Conservation (phyloP, 2,329 filamentous ascomycete genomes). For the Fusarium veterinarium region DNA sequence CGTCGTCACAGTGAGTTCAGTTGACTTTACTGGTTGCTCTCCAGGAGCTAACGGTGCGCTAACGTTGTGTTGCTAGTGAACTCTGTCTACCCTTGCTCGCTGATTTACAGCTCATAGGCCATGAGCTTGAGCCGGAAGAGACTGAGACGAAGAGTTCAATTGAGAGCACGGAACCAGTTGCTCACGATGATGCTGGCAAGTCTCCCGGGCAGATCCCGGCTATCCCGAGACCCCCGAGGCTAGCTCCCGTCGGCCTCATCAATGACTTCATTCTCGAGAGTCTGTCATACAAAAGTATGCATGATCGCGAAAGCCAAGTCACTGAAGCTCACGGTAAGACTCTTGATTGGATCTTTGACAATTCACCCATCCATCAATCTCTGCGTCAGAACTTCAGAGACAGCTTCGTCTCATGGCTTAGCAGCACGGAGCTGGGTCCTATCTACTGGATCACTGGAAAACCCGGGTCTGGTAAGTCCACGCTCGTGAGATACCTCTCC, state of each 20-base stretch:
- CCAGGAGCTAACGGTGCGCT: neutral
- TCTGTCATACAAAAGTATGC: conserved; percentile 49
- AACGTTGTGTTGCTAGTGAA: neutral
- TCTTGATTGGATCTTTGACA: conserved; percentile 53
- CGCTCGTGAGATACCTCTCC: conserved; percentile 55
- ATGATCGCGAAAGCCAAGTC: conserved; percentile 47
- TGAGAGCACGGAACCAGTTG: neutral
- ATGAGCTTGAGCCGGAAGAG: neutral
- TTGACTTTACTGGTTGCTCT: neutral
- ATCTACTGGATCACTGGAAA: conserved; percentile 24
- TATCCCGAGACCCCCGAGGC: neutral
- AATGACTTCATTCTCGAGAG: conserved; percentile 49
- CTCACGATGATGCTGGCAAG: neutral
- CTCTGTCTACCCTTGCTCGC: neutral
- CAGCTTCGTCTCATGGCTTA: neutral
- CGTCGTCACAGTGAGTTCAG: conserved; percentile 11
- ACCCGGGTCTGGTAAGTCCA: conserved; percentile 60
- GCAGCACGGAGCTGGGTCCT: neutral
- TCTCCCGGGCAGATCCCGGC: neutral
- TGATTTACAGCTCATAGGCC: neutral
- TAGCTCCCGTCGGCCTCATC: conserved; percentile 38
- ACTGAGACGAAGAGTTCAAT: neutral
- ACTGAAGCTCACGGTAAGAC: conserved; percentile 48
- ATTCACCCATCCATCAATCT: neutral
- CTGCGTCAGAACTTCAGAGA: neutral